phyloP scores from a whole-genome alignment of 2,329 filamentous ascomycete genomes.

The Trichoderma semiorbis region DNA sequence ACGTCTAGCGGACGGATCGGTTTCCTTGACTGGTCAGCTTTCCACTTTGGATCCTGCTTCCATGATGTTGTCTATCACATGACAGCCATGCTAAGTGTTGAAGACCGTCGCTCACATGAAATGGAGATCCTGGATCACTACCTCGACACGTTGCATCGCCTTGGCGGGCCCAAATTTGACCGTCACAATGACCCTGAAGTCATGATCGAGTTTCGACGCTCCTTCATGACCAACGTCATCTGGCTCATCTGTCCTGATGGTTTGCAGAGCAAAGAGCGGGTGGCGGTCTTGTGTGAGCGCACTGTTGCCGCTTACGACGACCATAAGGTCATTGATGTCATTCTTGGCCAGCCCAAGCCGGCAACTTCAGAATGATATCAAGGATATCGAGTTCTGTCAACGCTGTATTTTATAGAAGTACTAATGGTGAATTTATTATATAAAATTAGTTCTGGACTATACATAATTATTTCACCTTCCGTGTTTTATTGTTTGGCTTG shows the following conservation, averaged over 20 bases:
- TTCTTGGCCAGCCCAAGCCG: background rate
- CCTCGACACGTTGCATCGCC: background rate
- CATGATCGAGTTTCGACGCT: constrained; percentile 4
- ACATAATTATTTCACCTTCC: background rate
- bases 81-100: constrained; percentile 2
- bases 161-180: constrained; percentile 6
- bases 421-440: fast-evolving
- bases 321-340: constrained; percentile 7
- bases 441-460: background rate
- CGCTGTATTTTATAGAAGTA: background rate
- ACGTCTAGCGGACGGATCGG: background rate
- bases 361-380: background rate
- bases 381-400: background rate
- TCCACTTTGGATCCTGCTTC: constrained; percentile 8
- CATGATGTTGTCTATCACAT: constrained; percentile 12
- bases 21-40: constrained; percentile 6
- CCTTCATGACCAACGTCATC: constrained; percentile 7
- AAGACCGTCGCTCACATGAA: constrained; percentile 3
- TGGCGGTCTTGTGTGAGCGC: background rate
- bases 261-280: background rate
- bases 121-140: constrained; percentile 7
- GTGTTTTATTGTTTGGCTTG: background rate
- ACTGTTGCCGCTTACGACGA: constrained; percentile 3
- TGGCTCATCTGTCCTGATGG: constrained; percentile 1
- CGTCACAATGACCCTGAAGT: constrained; percentile 9